Percentiles rank a stretch among this genome's conserved stretches.
These are phyloP conservation scores for Dothistroma septosporum DNA, from an alignment of 2,329 filamentous ascomycete species.

Conservation along the genomic window DNA sequence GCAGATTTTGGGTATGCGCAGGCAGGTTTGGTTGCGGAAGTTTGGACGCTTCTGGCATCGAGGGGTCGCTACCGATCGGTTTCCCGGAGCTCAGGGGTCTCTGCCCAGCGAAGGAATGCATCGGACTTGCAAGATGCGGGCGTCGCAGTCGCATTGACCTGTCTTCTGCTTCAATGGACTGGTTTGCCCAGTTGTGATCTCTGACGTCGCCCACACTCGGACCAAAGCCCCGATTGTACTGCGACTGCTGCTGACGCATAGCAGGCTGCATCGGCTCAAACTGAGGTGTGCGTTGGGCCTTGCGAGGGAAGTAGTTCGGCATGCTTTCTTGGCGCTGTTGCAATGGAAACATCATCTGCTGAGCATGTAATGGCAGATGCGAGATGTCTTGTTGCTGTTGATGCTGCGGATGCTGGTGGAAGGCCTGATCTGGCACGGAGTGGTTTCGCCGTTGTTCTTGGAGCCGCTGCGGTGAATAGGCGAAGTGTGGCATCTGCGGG, in stretches of 20 bases:
- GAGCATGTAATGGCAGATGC: constrained; percentile 21
- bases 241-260: background rate
- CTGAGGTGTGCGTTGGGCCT: constrained; percentile 1
- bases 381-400: constrained; percentile 22
- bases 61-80: constrained; percentile 38
- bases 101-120: constrained; percentile 2
- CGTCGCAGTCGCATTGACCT: background rate
- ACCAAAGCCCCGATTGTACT: background rate
- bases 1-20: constrained; percentile 53
- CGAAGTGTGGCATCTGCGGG: constrained; percentile 49
- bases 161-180: background rate
- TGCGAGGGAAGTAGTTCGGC: constrained; percentile 10
- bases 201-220: background rate
- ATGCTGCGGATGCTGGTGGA: constrained; percentile 17
- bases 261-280: background rate
- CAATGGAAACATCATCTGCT: constrained; percentile 25
- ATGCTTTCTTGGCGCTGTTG: constrained; percentile 27
- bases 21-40: constrained; percentile 57
- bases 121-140: constrained; percentile 1
- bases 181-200: background rate
- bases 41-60: constrained; percentile 53
- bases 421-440: constrained; percentile 13
- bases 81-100: constrained; percentile 16
- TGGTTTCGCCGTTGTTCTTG: constrained; percentile 33
- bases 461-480: constrained; percentile 38